Evolutionary conservation across 2,329 filamentous ascomycete species (phyloP), one percentile per base, ranked within the genome.

Genomic region (Alternaria sp.): DNA sequence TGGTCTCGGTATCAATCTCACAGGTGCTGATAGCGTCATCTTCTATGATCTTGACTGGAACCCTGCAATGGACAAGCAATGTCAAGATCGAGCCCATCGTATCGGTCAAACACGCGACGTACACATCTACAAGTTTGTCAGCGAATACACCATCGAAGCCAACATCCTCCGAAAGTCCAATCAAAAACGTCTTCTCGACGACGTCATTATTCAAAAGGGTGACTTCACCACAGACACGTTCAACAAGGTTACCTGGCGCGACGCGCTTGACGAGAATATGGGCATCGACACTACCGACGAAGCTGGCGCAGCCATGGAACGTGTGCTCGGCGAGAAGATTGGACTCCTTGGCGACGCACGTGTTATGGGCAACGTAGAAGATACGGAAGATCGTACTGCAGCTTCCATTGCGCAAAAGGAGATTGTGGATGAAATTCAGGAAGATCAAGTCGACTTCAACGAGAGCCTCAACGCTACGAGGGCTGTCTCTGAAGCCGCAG

Each of bases 11-110:
- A 96, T 99, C 82, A 99, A 99, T 72, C 84, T 99, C 43, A 98
- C 94, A 0, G 95, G 95, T 49, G 95, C 95, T 5, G 95, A 98
- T 77, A 97, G 94, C 0, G 95, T 99, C 71, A 97, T 99, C 67
- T 99, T 99, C 79, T 99, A 98, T 80, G 95, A 99, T 74, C 89
- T 98, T 61, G 95, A 99, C 77, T 99, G 96, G 96, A 99, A 99
- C 72, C 95, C 95, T 0, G 95, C 96, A 52, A 99, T 99, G 95
- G 95, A 99, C 82, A 97, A 97, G 79, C 95, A 99, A 79, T 99
- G 95, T 73, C 96, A 99, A 80, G 96, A 99, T 77, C 88, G 95
- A 71, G 96, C 93, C 72, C 95, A 99, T 81, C 92, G 95, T 67
- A 99, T 99, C 68, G 95, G 95, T 2, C 95, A 99, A 79, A 98